Evolutionary conservation across 371 early-diverging fungal genomes (phyloP).

Genomic region (Capillidium rhysosporum): DNA sequence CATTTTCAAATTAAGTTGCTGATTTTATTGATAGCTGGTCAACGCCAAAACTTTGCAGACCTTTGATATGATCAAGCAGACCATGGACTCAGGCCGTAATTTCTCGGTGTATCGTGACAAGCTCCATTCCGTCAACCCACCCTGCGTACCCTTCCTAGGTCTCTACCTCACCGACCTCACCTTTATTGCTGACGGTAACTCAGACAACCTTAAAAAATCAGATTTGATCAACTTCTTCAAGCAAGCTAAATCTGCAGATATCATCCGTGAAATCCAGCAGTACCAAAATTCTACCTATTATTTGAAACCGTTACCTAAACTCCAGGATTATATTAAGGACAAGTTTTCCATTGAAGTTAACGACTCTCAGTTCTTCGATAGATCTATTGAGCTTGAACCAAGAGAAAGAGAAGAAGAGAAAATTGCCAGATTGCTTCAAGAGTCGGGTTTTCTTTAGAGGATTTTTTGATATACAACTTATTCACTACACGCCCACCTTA

Average conservation of each 20-base stretch:
- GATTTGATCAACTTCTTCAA: constrained; percentile 81
- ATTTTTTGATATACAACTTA: too few relatives aligned
- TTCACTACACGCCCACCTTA: too few relatives aligned
- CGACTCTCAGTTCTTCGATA: constrained; percentile 38
- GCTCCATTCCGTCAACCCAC: constrained; percentile 68
- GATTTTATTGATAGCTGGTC: constrained; percentile 13
- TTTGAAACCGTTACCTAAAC: constrained; percentile 46
- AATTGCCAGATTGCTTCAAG: constrained; percentile 59
- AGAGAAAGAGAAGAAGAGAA: constrained; percentile 77
- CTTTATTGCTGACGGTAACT: constrained; percentile 84
- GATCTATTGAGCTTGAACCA: constrained; percentile 47
- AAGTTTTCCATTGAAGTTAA: constrained; percentile 29
- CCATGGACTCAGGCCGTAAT: constrained; percentile 66
- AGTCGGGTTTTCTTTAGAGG: constrained; percentile 62
- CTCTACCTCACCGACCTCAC: constrained; percentile 78
- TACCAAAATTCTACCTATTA: constrained; percentile 76
- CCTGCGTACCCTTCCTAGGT: constrained; percentile 81
- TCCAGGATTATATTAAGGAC: constrained; percentile 52
- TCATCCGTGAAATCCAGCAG: constrained; percentile 81
- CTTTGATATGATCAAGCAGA: constrained; percentile 19
- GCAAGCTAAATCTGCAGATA: constrained; percentile 65
- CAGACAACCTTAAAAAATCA: constrained; percentile 28
- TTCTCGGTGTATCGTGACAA: constrained; percentile 70
- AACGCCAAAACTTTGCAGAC: constrained; percentile 32
- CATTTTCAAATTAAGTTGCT: background rate